Base-by-base conservation (phyloP, 345 rosid genomes). In the Euphorbia peplus region DNA sequence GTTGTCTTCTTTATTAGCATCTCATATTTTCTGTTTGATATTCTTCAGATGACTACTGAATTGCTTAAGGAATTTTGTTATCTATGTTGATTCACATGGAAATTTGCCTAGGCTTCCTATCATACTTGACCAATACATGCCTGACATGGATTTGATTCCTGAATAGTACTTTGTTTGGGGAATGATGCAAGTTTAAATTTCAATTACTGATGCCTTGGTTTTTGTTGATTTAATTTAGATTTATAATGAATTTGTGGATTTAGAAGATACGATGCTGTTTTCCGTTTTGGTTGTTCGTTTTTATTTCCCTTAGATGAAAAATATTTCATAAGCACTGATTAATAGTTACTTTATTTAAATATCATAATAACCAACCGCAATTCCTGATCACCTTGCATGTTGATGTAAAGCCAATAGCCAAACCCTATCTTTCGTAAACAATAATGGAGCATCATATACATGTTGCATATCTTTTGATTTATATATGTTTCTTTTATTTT, bases 81-180 rank as follows among this genome's bases (percentile, higher is more conserved):
- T 93, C 73, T 78, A 76, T 75, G 79, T 93, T 28, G 91, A 89
- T 70, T 47, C 84, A 30, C 74, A 82, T 63, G 93, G 93, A 67
- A 82, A 84, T 63, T 85, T 95, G 72, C 84, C 85, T 60, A 83
- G 91, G 85, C 91, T 95, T 72, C 99, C 97, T 55, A 89, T 91
- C 68, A 78, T 95, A 73, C 96, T 95, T 67, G 99, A 95, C 71
- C 99, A 95, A 79, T 82, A 89, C 77, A 86, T 83, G 26, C 99
- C 96, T 60, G 97, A 91, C 78, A 91, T 95, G 99, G 99, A 95
- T 73, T 86, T 87, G 41, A 83, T 91, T 79, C 99, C 99, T 21
- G 99, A 89, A 72, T 87, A 77, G 75, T 85, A 59, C 92, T 95
- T 66, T 84, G 87, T 77, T 81, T 93, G 86, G 99, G 96, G 70